Base-by-base conservation (phyloP, 1,284 basidiomycete species). In the Boletus smithii region DNA sequence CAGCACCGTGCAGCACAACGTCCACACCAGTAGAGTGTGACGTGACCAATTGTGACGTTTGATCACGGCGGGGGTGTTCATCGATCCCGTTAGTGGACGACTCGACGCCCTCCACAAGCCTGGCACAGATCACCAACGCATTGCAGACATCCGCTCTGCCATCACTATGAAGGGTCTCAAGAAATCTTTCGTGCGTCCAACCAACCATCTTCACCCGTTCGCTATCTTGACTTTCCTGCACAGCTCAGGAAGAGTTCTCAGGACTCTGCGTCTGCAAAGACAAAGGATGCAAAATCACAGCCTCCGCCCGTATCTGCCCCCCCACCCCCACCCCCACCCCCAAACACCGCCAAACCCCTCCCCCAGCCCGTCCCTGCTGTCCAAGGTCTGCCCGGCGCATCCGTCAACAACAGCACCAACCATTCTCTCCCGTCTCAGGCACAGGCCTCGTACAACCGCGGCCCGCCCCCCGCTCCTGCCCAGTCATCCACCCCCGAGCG, bases 131-230 rank as follows among this genome's bases (percentile, higher is more conserved):
- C 38, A 34, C 41, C 10, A 8, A 41, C 45, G 27, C 30, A 30
- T 43, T 51, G 46, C 51, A 57, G 55, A 46, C 56, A 38, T 33
- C 47, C 38, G 48, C 45, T 46, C 55, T 54, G 51, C 53, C 48
- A 41, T 37, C 50, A 55, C 50, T 53, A 95, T 95, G 91, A 95
- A 94, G 75, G 83, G 83, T 56, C 75, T 95, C 66, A 92, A 89
- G 80, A 94, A 92, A 75, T 85, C 85, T 56, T 75, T 93, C 68
- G 91, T 92, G 62, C 65, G 71, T 68, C 20, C 35, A 7, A 22
- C 11, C 31, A 20, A 37, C 37, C 56, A 20, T 55, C 51, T 35
- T 47, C 50, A 48, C 49, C 48, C 27, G 30, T 44, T 44, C 52
- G 33, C 43, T 42, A 33, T 48, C 45, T 52, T 47, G 23, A 56